Evolutionary conservation across 371 early-diverging fungal genomes (phyloP).

Genomic region (Rhizomucor miehei): DNA sequence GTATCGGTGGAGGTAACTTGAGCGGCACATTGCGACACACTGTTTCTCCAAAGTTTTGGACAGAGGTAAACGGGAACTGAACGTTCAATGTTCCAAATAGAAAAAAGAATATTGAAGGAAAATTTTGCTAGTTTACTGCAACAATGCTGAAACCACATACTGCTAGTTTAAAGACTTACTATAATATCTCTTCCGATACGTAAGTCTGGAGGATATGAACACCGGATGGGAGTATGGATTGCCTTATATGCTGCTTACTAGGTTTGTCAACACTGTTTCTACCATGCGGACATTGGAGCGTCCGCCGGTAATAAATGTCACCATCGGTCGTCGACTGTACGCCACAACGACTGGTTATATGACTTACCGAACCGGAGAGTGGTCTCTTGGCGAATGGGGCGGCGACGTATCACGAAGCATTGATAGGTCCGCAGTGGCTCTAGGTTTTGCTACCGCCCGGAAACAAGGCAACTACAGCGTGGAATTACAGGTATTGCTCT

Average conservation of each 20-base stretch:
- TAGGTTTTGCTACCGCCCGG: constrained; percentile 57
- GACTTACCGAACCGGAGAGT: constrained; percentile 76
- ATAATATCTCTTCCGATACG: constrained; percentile 66
- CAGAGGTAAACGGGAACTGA: too few species aligned
- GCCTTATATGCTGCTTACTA: constrained; percentile 10
- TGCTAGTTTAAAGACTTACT: constrained; percentile 62
- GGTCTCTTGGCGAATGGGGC: constrained; percentile 68
- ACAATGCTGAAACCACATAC: constrained; percentile 60
- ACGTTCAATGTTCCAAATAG: too few species aligned
- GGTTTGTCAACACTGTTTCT: constrained; percentile 63
- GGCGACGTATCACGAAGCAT: constrained; percentile 41
- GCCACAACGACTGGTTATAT: constrained; percentile 70
- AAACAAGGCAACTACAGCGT: constrained; percentile 50
- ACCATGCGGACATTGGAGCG: constrained; percentile 48
- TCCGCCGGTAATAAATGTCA: constrained; percentile 67
- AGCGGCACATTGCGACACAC: constrained; percentile 73
- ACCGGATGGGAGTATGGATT: not conserved
- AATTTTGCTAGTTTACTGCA: constrained; percentile 56
- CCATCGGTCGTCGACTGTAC: constrained; percentile 64
- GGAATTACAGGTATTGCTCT: constrained; percentile 56
- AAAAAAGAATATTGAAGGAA: too few species aligned
- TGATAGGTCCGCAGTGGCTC: constrained; percentile 57
- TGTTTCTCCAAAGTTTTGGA: constrained; percentile 66
- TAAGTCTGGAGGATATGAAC: constrained; percentile 17
- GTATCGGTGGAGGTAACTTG: constrained; percentile 77